These are phyloP conservation scores for Rhinocladiella similis DNA, from an alignment of 2,329 filamentous ascomycete species.

Conservation along the genomic window DNA sequence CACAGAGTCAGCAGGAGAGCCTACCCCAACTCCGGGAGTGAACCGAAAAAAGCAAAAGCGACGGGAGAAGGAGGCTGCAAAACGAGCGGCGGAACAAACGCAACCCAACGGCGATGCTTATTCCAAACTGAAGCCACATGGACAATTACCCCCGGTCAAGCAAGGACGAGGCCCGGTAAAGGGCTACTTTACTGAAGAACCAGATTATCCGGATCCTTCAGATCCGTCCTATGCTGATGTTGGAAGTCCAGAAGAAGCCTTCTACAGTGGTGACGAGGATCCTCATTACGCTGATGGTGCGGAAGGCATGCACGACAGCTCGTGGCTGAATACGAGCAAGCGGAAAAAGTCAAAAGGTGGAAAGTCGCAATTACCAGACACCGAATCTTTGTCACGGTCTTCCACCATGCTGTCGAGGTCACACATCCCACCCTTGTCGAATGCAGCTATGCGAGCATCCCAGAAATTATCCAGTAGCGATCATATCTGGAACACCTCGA, in stretches of 20 bases:
- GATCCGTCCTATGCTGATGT: slow-evolving; percentile 42
- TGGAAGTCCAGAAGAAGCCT: slow-evolving; percentile 54
- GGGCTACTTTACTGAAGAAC: slow-evolving; percentile 31
- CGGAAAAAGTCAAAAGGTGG: slow-evolving; percentile 33
- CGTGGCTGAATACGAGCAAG: slow-evolving; percentile 29
- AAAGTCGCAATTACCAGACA: slow-evolving; percentile 6
- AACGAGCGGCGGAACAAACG: slow-evolving; percentile 56
- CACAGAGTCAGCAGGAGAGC: slow-evolving; percentile 29
- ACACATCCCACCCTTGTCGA: slow-evolving; percentile 45
- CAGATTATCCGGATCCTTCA: slow-evolving; percentile 34
- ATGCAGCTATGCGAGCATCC: slow-evolving; percentile 42
- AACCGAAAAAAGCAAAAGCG: slow-evolving; percentile 97
- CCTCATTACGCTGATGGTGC: slow-evolving; percentile 37
- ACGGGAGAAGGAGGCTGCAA: slow-evolving; percentile 77
- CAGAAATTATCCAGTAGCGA: slow-evolving; percentile 61
- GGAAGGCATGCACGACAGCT: slow-evolving; percentile 29
- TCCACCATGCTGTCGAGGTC: slow-evolving; percentile 40
- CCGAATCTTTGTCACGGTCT: slow-evolving; percentile 18
- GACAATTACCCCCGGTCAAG: slow-evolving; percentile 23
- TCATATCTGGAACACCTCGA: slow-evolving; percentile 97
- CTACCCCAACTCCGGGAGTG: slow-evolving; percentile 50
- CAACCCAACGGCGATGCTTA: slow-evolving; percentile 31
- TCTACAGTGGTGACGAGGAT: slow-evolving; percentile 57
- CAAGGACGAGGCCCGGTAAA: slow-evolving; percentile 30
- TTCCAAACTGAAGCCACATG: slow-evolving; percentile 10